phyloP scores from a whole-genome alignment of 306 rosid genomes.

The Sicyos edulis region DNA sequence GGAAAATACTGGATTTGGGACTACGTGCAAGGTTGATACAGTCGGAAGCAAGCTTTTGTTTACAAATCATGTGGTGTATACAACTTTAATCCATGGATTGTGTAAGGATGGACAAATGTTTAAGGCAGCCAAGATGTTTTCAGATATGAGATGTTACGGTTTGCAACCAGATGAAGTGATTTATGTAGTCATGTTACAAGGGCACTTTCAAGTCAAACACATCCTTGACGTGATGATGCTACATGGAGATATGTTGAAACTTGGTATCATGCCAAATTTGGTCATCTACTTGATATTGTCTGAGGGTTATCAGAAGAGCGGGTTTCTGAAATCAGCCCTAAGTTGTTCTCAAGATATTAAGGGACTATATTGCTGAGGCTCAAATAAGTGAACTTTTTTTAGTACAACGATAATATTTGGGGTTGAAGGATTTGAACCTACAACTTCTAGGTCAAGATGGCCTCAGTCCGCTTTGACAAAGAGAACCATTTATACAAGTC shows the following conservation, averaged over 20 bases:
- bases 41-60: constrained; percentile 22
- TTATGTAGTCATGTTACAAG: constrained; percentile 46
- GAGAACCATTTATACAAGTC: too few relatives aligned
- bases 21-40: constrained; percentile 14
- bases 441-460: too few relatives aligned
- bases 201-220: constrained; percentile 42
- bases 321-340: constrained; percentile 31
- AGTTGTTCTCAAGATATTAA: constrained; percentile 27
- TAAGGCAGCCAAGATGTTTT: constrained; percentile 54
- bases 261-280: constrained; percentile 42
- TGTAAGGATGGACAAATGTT: constrained; percentile 48
- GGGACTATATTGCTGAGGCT: constrained; percentile 12
- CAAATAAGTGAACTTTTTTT: background rate
- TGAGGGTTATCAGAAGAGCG: constrained; percentile 43
- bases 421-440: too few relatives aligned
- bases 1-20: constrained; percentile 32
- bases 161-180: constrained; percentile 43
- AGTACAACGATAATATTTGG: too few relatives aligned
- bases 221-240: constrained; percentile 52
- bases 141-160: constrained; percentile 53
- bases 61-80: constrained; percentile 45
- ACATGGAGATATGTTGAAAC: constrained; percentile 65
- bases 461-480: too few relatives aligned
- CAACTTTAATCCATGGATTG: constrained; percentile 57
- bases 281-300: constrained; percentile 28